phyloP scores from a whole-genome alignment of 192 early-diverging fungal genomes.

The Coemansia sp. region DNA sequence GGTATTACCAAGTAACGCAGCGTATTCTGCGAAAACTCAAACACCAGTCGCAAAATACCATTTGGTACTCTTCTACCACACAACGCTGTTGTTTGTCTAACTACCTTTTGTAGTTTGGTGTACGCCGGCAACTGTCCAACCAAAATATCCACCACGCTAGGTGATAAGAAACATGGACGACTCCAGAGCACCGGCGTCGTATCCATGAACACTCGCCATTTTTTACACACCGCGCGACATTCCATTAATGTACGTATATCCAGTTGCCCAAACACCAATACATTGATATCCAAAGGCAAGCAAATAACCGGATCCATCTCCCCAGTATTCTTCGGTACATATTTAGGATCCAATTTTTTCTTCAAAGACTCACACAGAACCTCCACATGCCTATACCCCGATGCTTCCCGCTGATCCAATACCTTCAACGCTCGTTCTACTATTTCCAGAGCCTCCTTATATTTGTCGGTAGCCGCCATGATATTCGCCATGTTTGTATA shows the following conservation, averaged over 20 bases:
- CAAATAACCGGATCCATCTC: constrained; percentile 25
- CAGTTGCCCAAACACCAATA: constrained; percentile 18
- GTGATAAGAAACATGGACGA: constrained; percentile 1
- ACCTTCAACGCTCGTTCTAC: constrained; percentile 9
- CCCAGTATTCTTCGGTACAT: background rate
- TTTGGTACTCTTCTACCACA: constrained; percentile 12
- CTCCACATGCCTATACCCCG: constrained; percentile 22
- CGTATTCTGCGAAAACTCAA: constrained; percentile 19
- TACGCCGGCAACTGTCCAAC: constrained; percentile 31
- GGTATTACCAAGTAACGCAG: constrained; percentile 18
- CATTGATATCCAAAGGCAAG: constrained; percentile 24
- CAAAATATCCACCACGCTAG: background rate
- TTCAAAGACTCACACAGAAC: constrained; percentile 17
- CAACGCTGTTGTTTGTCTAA: background rate
- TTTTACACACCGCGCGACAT: constrained; percentile 31
- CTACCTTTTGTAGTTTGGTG: constrained; percentile 12
- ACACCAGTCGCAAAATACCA: constrained; percentile 14
- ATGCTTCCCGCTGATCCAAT: background rate
- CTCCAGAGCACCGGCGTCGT: constrained; percentile 33
- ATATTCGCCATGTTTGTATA: constrained; percentile 27
- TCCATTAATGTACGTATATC: constrained; percentile 22
- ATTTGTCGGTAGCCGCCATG: constrained; percentile 19
- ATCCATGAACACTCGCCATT: constrained; percentile 33
- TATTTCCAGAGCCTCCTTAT: constrained; percentile 20
- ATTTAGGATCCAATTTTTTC: constrained; percentile 24